Percentiles rank a stretch among this genome's conserved stretches.
phyloP scores from a whole-genome alignment of 2,329 filamentous ascomycete species.

The Colletotrichum sp. region DNA sequence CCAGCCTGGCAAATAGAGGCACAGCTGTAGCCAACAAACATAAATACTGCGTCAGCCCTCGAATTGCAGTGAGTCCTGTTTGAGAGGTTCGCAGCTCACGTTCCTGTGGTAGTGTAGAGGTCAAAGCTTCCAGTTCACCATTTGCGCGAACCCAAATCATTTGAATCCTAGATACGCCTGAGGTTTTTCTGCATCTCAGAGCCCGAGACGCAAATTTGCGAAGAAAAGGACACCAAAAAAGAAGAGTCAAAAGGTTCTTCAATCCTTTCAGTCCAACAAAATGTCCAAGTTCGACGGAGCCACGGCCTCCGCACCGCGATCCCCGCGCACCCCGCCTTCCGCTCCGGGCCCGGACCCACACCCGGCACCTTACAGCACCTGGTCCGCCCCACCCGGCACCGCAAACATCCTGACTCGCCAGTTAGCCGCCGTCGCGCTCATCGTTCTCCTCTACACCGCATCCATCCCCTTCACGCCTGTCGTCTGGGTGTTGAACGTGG shows the following conservation, averaged over 20 bases:
- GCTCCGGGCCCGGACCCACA: not conserved
- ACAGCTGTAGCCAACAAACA: not conserved
- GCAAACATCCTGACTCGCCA: constrained; percentile 7
- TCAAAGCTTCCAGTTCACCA: accelerated
- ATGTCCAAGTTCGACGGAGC: not conserved
- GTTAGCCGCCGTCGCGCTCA: constrained; percentile 20
- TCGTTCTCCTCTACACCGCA: constrained; percentile 25
- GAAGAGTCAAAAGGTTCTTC: accelerated
- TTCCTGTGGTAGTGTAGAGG: not conserved
- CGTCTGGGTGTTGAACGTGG: constrained; percentile 18
- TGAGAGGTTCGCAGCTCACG: not conserved
- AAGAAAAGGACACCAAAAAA: not conserved
- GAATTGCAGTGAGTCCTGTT: not conserved
- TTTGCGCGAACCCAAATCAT: not conserved
- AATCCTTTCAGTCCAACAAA: not conserved
- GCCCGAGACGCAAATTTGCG: accelerated
- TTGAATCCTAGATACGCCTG: not conserved
- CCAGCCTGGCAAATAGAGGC: not conserved
- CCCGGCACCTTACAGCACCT: not conserved
- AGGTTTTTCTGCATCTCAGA: accelerated
- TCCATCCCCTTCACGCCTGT: constrained; percentile 25
- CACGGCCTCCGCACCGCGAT: not conserved
- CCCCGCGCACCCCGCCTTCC: not conserved
- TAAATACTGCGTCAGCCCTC: not conserved
- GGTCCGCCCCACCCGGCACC: not conserved